Evolutionary conservation across 768 basidiomycete genomes (phyloP).

Genomic region (Lentinula sp.): DNA sequence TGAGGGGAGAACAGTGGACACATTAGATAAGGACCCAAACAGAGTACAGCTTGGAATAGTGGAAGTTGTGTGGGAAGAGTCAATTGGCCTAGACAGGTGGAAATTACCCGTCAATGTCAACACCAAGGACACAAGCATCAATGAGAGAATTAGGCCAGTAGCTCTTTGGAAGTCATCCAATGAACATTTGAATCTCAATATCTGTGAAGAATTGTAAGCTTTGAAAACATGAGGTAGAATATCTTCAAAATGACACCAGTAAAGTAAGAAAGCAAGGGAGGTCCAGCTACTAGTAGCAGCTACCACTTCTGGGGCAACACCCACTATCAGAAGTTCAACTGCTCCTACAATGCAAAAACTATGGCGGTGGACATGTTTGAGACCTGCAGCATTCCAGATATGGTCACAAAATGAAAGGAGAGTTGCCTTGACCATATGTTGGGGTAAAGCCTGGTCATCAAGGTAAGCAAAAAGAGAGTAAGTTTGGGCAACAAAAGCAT

Average conservation of each 20-base stretch:
- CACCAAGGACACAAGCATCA: not conserved
- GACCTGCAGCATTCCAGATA: constrained; percentile 11
- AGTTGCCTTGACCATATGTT: constrained; percentile 6
- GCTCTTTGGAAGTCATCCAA: not conserved
- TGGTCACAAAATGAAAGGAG: constrained; percentile 9
- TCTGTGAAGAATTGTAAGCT: not conserved
- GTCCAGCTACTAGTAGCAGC: constrained; percentile 27
- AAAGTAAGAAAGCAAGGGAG: constrained; percentile 25
- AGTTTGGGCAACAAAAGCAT: constrained; percentile 13
- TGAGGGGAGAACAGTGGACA: not conserved
- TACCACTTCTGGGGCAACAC: constrained; percentile 24
- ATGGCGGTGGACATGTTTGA: constrained; percentile 13
- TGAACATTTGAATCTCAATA: not conserved
- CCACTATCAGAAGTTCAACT: constrained; percentile 18
- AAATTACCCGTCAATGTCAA: not conserved
- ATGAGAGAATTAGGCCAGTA: not conserved
- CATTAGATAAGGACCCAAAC: not conserved
- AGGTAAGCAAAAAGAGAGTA: constrained; percentile 11
- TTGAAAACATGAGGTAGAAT: constrained; percentile 13
- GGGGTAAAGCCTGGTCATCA: not conserved
- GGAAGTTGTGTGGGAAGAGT: not conserved
- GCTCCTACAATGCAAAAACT: constrained; percentile 23
- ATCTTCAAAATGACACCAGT: constrained; percentile 22
- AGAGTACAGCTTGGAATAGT: not conserved
- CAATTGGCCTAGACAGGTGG: not conserved